phyloP scores from a whole-genome alignment of 208 protist genomes.

The Trypanosoma conorhini region DNA sequence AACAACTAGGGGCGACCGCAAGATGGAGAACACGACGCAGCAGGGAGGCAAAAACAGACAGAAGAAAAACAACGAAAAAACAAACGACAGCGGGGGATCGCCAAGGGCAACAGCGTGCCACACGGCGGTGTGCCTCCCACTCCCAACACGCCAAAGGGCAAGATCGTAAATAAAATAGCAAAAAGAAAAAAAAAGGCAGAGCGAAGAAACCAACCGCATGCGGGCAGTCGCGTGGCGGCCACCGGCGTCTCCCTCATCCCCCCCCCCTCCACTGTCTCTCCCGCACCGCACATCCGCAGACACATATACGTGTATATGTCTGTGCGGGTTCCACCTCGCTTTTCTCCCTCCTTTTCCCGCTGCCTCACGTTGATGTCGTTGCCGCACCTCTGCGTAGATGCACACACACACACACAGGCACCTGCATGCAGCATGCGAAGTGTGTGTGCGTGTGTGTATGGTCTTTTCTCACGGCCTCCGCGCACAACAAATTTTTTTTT shows the following conservation, averaged over 20 bases:
- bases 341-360: neutral
- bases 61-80: slow-evolving; percentile 6
- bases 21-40: slow-evolving; percentile 11
- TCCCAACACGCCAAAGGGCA: too few relatives aligned
- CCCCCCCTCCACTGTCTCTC: neutral
- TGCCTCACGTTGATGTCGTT: neutral
- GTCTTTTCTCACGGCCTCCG: neutral
- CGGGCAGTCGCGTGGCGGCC: too few relatives aligned
- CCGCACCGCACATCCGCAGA: too few relatives aligned
- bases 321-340: neutral
- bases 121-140: too few relatives aligned
- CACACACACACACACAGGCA: neutral
- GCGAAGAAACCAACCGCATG: too few relatives aligned
- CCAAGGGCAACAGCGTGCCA: too few relatives aligned
- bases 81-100: too few relatives aligned
- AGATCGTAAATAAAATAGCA: too few relatives aligned
- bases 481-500: neutral
- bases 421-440: neutral
- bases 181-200: too few relatives aligned
- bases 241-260: too few relatives aligned
- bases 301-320: neutral
- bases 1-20: neutral
- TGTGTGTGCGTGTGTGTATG: neutral
- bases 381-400: neutral
- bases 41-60: neutral